These are phyloP conservation scores for Heimioporus sp. DNA, from an alignment of 768 basidiomycete genomes.

Conservation along the genomic window DNA sequence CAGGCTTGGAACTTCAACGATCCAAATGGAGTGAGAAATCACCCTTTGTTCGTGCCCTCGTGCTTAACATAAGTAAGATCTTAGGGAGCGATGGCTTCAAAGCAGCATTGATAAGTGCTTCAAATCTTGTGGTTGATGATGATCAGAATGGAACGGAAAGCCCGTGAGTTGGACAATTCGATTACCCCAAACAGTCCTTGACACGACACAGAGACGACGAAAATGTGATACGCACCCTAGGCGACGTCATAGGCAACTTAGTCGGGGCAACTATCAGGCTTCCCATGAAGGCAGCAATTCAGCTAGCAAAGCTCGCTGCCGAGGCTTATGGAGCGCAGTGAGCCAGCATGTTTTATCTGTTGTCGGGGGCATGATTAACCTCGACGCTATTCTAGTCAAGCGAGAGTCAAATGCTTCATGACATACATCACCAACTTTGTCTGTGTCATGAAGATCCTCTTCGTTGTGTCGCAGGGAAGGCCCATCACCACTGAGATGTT, in stretches of 20 bases:
- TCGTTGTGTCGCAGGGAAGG: background rate
- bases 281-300: too few species aligned
- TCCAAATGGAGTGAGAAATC: background rate
- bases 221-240: background rate
- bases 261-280: too few species aligned
- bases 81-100: background rate
- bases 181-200: background rate
- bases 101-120: background rate
- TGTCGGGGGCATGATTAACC: background rate
- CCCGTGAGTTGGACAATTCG: background rate
- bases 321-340: background rate
- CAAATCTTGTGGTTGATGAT: background rate
- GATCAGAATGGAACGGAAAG: too few species aligned
- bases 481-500: background rate
- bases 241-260: background rate
- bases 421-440: background rate
- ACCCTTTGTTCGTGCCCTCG: background rate
- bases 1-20: conserved; percentile 1
- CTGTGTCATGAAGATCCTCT: conserved; percentile 3
- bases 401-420: background rate
- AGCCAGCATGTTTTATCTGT: background rate
- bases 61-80: background rate
- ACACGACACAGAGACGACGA: background rate
- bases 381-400: background rate
- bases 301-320: too few species aligned